Base-by-base conservation (phyloP, 805 yeast genomes). In the Clavispora phyllophila region DNA sequence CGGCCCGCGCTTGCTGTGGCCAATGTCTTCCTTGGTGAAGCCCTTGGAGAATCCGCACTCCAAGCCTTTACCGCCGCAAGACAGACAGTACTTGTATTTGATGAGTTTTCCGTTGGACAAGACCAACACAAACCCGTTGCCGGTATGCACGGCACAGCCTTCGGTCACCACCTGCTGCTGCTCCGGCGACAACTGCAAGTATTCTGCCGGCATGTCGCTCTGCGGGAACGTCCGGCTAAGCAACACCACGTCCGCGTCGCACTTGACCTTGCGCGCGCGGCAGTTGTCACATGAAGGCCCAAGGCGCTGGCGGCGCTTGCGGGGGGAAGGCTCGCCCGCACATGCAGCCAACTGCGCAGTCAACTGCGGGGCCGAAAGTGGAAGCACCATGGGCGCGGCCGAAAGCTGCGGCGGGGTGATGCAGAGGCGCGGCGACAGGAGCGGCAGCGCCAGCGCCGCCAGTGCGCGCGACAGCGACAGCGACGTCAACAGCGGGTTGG, bases 261-360 rank as follows among this genome's bases (percentile, higher is more conserved):
- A 84, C 61, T 81, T 84, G 44, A 82, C 83, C 57, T 84, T 84
- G 44, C 87, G 72, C 13, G 76, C 55, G 41, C 89, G 68, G 58
- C 91, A 84, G 37, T 76, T 65, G 57, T 84, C 89, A 60, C 91
- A 84, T 32, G 85, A 78, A 3, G 89, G 89, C 0, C 91, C 89
- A 15, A 77, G 67, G 45, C 91, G 65, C 62, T 84, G 90, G 51
- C 88, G 65, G 48, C 75, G 63, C 51, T 65, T 66, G 18, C 52
- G 48, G 27, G 63, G 39, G 6, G 25, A 14, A 2, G 38, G 6
- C 9, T 40, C 41, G 20, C 20, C 20, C 19, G 33, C 33, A 13
- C 15, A 29, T 10, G 33, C 33, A 8, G 33, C 20, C 20, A 27
- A 27, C 31, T 27, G 31, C 9, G 31, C 31, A 4, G 31, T 27